Conservation (phyloP, 805 yeast genomes). For the Kodamaea laetipori region DNA sequence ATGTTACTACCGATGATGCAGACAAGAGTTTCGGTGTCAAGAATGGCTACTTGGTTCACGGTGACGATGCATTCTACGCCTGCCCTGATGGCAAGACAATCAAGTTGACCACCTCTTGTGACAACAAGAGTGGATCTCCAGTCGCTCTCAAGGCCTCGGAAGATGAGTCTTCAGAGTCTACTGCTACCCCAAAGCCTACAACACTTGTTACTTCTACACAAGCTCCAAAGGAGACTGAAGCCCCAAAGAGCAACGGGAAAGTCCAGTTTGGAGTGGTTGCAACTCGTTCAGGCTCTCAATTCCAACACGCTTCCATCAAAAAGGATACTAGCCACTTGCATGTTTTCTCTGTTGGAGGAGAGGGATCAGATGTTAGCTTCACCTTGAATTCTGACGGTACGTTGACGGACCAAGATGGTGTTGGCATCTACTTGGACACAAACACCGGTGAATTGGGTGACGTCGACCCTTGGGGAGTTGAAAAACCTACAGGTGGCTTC, state of each 20-base stretch:
- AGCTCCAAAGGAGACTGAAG: not conserved
- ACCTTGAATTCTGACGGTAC: slow-evolving; percentile 25
- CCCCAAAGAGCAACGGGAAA: slow-evolving; percentile 2
- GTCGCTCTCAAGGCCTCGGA: slow-evolving; percentile 6
- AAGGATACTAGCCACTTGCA: slow-evolving; percentile 31
- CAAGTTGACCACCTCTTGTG: slow-evolving; percentile 13
- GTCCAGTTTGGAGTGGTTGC: slow-evolving; percentile 20
- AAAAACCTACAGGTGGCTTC: slow-evolving; percentile 40
- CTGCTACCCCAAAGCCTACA: slow-evolving; percentile 1
- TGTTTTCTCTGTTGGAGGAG: slow-evolving; percentile 34
- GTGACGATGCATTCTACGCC: slow-evolving; percentile 14
- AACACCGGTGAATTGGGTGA: slow-evolving; percentile 33
- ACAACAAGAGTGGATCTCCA: slow-evolving; percentile 2
- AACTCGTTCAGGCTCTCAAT: slow-evolving; percentile 23
- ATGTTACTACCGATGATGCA: slow-evolving; percentile 9
- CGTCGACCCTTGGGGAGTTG: slow-evolving; percentile 30
- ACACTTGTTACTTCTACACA: not conserved
- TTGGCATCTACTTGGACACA: slow-evolving; percentile 27
- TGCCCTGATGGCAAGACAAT: slow-evolving; percentile 14
- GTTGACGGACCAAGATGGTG: slow-evolving; percentile 31
- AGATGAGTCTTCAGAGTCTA: not conserved
- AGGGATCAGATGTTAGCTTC: slow-evolving; percentile 24
- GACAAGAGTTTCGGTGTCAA: slow-evolving; percentile 15
- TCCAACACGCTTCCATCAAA: slow-evolving; percentile 26
- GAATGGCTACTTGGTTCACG: slow-evolving; percentile 18